phyloP scores from a whole-genome alignment of 2,329 filamentous ascomycete genomes.

The Canariomyces notabilis region DNA sequence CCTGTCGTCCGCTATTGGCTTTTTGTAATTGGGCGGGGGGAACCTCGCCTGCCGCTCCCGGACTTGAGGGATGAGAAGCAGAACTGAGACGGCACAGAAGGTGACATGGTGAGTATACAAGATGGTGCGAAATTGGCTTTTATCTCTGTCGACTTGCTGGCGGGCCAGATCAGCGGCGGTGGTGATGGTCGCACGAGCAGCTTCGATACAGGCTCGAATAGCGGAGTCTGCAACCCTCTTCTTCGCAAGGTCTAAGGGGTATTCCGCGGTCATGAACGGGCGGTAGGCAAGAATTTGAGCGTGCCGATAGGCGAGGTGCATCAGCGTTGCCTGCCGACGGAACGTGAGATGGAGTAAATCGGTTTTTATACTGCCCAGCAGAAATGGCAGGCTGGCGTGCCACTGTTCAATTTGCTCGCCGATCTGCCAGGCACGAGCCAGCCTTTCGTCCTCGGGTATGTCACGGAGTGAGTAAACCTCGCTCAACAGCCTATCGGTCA shows the following conservation, averaged over 20 bases:
- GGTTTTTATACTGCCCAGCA: constrained; percentile 10
- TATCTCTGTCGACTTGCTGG: constrained; percentile 14
- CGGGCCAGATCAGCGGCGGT: constrained; percentile 8
- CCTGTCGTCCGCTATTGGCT: constrained; percentile 7
- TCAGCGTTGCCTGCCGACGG: constrained; percentile 17
- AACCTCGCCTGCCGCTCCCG: constrained; percentile 14
- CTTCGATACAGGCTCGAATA: constrained; percentile 11
- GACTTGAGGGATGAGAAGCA: constrained; percentile 16
- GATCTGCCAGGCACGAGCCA: constrained; percentile 7
- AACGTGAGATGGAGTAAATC: constrained; percentile 14
- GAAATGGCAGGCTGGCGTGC: constrained; percentile 11
- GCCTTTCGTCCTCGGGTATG: constrained; percentile 10
- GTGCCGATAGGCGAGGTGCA: constrained; percentile 19
- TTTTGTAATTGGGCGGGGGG: constrained; percentile 1
- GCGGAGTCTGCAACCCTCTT: constrained; percentile 6
- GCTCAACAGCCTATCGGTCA: constrained; percentile 15
- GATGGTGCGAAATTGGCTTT: constrained; percentile 18
- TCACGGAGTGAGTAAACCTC: constrained; percentile 21
- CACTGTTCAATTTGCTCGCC: constrained; percentile 18
- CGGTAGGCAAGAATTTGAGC: constrained; percentile 21
- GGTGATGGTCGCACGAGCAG: constrained; percentile 7
- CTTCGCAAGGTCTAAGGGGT: constrained; percentile 12
- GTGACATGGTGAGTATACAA: constrained; percentile 20
- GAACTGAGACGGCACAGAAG: constrained; percentile 12
- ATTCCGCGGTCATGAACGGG: constrained; percentile 18